Evolutionary conservation across 2,329 filamentous ascomycete species (phyloP).

Genomic region (Cercospora sp.): DNA sequence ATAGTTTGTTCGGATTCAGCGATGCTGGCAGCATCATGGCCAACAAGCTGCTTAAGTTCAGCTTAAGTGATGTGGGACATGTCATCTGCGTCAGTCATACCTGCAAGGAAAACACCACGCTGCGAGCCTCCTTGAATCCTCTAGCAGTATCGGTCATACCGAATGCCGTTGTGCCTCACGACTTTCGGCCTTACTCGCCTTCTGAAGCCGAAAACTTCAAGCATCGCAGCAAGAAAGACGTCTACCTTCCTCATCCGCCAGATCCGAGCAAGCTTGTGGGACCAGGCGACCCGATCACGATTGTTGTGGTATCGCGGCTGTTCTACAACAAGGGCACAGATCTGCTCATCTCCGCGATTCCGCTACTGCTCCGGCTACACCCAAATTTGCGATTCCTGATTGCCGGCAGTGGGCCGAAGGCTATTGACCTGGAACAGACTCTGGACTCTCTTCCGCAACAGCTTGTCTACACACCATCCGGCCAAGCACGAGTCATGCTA

Average conservation of each 20-base stretch:
- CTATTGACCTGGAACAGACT: conserved; percentile 98
- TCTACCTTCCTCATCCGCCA: conserved; percentile 47
- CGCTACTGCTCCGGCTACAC: conserved; percentile 83
- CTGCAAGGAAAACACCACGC: conserved; percentile 96
- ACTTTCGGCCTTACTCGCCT: conserved; percentile 73
- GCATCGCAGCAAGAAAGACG: conserved; percentile 29
- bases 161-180: conserved; percentile 94
- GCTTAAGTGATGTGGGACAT: conserved; percentile 93
- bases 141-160: conserved; percentile 97
- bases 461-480: conserved; percentile 44
- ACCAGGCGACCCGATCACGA: conserved; percentile 85
- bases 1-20: conserved; percentile 95
- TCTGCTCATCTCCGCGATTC: conserved; percentile 92
- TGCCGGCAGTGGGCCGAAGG: conserved; percentile 90
- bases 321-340: conserved; percentile 99
- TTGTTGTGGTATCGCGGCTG: conserved; percentile 93
- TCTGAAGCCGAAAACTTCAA: conserved; percentile 29
- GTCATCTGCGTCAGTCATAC: conserved; percentile 98
- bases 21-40: conserved; percentile 94
- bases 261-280: conserved; percentile 68
- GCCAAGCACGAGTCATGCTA: conserved; percentile 92
- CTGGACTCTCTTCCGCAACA: conserved; percentile 60
- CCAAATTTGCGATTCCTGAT: conserved; percentile 96
- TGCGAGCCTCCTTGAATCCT: conserved; percentile 90
- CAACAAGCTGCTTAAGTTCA: conserved; percentile 96